These are phyloP conservation scores for Diospyros lotus DNA, from an alignment of 148 eudicot genomes.

Conservation along the genomic window DNA sequence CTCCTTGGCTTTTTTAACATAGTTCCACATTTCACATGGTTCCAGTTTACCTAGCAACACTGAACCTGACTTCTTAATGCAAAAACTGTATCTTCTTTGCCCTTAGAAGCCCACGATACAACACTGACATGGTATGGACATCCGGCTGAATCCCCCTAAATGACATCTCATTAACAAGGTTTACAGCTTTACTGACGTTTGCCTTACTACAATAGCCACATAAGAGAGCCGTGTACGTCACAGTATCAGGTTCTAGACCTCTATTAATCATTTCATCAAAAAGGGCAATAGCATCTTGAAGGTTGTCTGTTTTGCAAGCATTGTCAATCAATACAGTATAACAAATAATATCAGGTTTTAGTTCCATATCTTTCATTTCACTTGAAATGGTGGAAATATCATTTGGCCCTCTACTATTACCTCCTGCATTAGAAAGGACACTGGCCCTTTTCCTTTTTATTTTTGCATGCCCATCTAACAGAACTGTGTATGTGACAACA, in stretches of 20 bases:
- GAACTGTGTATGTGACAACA: conserved; percentile 57
- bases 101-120: conserved; percentile 33
- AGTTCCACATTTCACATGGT: background rate
- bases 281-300: conserved; percentile 42
- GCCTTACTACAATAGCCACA: conserved; percentile 36
- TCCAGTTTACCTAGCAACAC: background rate
- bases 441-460: conserved; percentile 17
- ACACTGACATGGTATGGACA: conserved; percentile 24
- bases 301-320: conserved; percentile 42
- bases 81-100: conserved; percentile 34
- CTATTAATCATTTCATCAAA: conserved; percentile 52
- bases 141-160: conserved; percentile 39
- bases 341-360: conserved; percentile 43
- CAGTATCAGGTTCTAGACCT: conserved; percentile 54
- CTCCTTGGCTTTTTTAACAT: background rate
- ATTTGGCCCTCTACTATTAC: conserved; percentile 10
- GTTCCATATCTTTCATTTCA: conserved; percentile 42
- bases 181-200: conserved; percentile 33
- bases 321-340: conserved; percentile 52
- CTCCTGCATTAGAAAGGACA: conserved; percentile 4
- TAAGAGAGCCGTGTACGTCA: conserved; percentile 54
- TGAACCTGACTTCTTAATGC: conserved; percentile 3
- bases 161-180: conserved; percentile 40
- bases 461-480: conserved; percentile 53
- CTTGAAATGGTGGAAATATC: conserved; percentile 22